These are phyloP conservation scores for Pythium folliculosum DNA, from an alignment of 352 stramenopile species.

Conservation along the genomic window DNA sequence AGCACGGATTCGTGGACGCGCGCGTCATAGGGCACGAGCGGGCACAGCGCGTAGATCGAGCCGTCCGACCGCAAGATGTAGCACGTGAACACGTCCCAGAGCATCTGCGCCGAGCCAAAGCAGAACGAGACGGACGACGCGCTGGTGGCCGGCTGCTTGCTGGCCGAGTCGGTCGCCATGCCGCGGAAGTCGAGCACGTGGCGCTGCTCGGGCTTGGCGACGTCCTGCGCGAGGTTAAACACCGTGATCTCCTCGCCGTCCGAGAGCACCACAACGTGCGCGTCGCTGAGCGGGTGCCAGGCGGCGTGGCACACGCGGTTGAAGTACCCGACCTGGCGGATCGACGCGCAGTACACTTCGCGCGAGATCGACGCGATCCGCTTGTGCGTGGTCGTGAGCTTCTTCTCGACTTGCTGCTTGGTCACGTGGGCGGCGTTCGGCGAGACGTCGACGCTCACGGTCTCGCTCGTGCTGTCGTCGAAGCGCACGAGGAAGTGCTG, in stretches of 20 bases:
- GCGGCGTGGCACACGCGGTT: conserved; percentile 49
- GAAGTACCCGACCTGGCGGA: conserved; percentile 65
- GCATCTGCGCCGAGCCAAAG: conserved; percentile 53
- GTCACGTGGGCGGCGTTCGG: conserved; percentile 27
- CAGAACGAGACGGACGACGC: conserved; percentile 50
- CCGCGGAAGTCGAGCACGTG: conserved; percentile 55
- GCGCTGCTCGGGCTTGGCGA: conserved; percentile 71
- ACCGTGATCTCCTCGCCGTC: conserved; percentile 75
- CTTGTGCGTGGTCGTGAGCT: conserved; percentile 27
- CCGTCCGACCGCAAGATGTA: conserved; percentile 77
- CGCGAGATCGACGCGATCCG: conserved; percentile 49
- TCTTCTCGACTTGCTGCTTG: conserved; percentile 36
- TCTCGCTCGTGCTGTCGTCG: conserved; percentile 40
- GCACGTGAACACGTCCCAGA: conserved; percentile 78
- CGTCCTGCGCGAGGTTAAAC: conserved; percentile 66
- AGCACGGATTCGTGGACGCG: conserved; percentile 45
- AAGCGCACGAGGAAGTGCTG: conserved; percentile 53
- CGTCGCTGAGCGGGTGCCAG: conserved; percentile 77
- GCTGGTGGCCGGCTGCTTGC: conserved; percentile 19
- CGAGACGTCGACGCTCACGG: conserved; percentile 27
- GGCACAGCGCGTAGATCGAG: conserved; percentile 68
- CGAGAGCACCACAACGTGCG: conserved; percentile 71
- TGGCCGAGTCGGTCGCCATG: conserved; percentile 24
- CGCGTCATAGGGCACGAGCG: conserved; percentile 67
- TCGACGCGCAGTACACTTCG: conserved; percentile 49